These are phyloP conservation scores for Thelonectria olida DNA, from an alignment of 2,329 filamentous ascomycete species.

Conservation along the genomic window DNA sequence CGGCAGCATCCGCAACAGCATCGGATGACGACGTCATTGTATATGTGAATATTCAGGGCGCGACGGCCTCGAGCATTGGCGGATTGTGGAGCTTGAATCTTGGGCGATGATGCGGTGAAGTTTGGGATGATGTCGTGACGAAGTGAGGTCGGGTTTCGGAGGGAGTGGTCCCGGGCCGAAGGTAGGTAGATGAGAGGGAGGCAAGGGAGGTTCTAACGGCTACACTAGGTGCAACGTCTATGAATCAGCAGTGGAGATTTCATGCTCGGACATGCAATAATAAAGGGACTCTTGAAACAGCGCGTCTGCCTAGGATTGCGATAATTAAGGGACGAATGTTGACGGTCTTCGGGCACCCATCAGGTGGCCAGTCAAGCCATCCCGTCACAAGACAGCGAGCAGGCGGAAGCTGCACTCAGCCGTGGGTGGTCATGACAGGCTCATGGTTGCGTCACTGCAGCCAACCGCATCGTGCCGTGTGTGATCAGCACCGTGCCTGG, in stretches of 20 bases:
- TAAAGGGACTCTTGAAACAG: neutral
- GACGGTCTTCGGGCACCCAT: conserved; percentile 21
- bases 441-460: conserved; percentile 38
- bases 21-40: conserved; percentile 28
- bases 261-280: neutral
- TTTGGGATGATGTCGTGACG: conserved; percentile 8
- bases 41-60: conserved; percentile 12
- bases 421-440: conserved; percentile 20
- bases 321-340: neutral
- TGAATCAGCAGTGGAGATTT: neutral
- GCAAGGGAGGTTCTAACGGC: neutral
- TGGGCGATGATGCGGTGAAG: conserved; percentile 14
- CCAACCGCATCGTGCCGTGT: conserved; percentile 32
- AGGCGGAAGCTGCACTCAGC: conserved; percentile 3
- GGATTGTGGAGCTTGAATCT: conserved; percentile 7
- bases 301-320: neutral
- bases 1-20: conserved; percentile 4
- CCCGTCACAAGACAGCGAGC: conserved; percentile 34
- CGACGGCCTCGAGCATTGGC: conserved; percentile 9
- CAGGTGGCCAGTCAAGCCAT: conserved; percentile 31
- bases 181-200: neutral
- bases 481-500: conserved; percentile 25
- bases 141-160: conserved; percentile 21
- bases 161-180: conserved; percentile 21
- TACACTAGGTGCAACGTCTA: neutral